phyloP scores from a whole-genome alignment of 768 basidiomycete species.

The Lactifluus subvellereus region DNA sequence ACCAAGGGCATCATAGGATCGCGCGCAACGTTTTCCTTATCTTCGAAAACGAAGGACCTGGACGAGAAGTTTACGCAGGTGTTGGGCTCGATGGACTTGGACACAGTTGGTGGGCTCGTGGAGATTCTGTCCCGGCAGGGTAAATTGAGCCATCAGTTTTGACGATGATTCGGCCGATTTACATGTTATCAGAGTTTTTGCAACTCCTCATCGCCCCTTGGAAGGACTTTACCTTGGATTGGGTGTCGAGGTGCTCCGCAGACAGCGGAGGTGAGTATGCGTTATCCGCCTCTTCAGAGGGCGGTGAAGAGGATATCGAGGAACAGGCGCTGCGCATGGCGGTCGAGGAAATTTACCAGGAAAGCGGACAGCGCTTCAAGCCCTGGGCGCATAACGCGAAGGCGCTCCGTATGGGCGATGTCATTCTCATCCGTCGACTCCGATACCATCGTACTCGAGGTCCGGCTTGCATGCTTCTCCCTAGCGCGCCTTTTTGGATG shows the following conservation, averaged over 20 bases:
- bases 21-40: slow-evolving; percentile 44
- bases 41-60: slow-evolving; percentile 47
- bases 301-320: slow-evolving; percentile 51
- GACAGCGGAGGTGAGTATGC: slow-evolving; percentile 43
- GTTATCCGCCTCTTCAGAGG: slow-evolving; percentile 30
- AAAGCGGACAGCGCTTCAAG: slow-evolving; percentile 51
- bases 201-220: slow-evolving; percentile 14
- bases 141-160: slow-evolving; percentile 25
- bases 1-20: slow-evolving; percentile 38
- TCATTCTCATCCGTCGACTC: slow-evolving; percentile 79
- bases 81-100: slow-evolving; percentile 42
- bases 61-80: slow-evolving; percentile 49
- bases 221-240: slow-evolving; percentile 18
- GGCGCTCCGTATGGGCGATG: slow-evolving; percentile 67
- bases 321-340: slow-evolving; percentile 69
- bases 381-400: slow-evolving; percentile 77
- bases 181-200: slow-evolving; percentile 5
- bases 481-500: background rate
- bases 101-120: slow-evolving; percentile 53
- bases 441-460: slow-evolving; percentile 73
- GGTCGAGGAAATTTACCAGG: slow-evolving; percentile 63
- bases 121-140: slow-evolving; percentile 42
- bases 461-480: slow-evolving; percentile 24
- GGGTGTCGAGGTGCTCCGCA: slow-evolving; percentile 25
- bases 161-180: background rate